Conservation (phyloP, 1,139 yeast genomes). For the Fermentozyma sake region DNA sequence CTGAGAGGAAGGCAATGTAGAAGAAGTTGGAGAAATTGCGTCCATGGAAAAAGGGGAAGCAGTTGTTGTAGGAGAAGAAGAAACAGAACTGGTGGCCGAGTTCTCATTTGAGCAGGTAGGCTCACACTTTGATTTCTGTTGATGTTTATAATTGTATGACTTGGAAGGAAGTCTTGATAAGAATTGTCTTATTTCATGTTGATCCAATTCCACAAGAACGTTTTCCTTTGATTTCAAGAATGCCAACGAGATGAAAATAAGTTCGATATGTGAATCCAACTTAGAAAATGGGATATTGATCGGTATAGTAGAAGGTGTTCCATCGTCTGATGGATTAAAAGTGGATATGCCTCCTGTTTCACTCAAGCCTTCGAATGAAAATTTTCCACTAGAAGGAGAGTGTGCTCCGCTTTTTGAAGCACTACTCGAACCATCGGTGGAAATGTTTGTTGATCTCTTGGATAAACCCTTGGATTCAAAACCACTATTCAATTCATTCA, state of each 20-base stretch:
- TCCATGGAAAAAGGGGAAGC: slow-evolving; percentile 7
- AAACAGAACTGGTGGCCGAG: slow-evolving; percentile 6
- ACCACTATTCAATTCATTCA: slow-evolving; percentile 25
- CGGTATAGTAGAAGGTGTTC: too few relatives aligned
- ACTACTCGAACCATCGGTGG: too few relatives aligned
- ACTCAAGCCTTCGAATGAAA: too few relatives aligned
- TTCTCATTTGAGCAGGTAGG: slow-evolving; percentile 7
- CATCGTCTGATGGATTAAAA: too few relatives aligned
- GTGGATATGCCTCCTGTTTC: too few relatives aligned
- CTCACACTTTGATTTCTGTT: slow-evolving; percentile 10
- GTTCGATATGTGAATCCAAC: slow-evolving; percentile 74
- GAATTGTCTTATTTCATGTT: slow-evolving; percentile 80
- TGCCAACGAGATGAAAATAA: slow-evolving; percentile 73
- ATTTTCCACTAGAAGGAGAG: too few relatives aligned
- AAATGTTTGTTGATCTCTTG: too few relatives aligned
- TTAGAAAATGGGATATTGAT: slow-evolving; percentile 52
- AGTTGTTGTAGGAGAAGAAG: slow-evolving; percentile 7
- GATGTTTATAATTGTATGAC: slow-evolving; percentile 36
- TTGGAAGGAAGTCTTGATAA: slow-evolving; percentile 53
- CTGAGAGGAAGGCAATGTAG: slow-evolving; percentile 4
- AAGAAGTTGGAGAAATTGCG: slow-evolving; percentile 5
- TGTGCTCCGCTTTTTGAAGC: too few relatives aligned
- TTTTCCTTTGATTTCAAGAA: slow-evolving; percentile 76
- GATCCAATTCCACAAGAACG: slow-evolving; percentile 79
- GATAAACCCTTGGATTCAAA: too few relatives aligned